Evolutionary conservation across 2,329 filamentous ascomycete species (phyloP).

Genomic region (Aspergillus luchuensis): DNA sequence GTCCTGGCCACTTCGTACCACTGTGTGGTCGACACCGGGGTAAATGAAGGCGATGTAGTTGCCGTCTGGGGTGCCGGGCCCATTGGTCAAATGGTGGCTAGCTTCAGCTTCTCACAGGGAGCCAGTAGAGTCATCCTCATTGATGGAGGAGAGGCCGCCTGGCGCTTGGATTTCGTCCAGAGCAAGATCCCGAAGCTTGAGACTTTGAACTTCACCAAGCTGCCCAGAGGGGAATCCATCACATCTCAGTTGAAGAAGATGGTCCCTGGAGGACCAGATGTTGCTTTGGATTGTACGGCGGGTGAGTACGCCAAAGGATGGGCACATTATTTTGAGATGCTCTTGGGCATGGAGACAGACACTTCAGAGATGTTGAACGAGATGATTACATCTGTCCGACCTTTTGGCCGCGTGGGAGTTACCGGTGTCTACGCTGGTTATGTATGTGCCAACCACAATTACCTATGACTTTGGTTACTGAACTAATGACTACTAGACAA

Average conservation of each 20-base stretch:
- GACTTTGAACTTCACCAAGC: constrained; percentile 68
- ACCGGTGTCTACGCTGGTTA: constrained; percentile 70
- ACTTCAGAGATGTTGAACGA: constrained; percentile 67
- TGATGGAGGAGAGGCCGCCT: constrained; percentile 65
- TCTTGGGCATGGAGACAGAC: constrained; percentile 75
- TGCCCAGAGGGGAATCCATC: constrained; percentile 65
- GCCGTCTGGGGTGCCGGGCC: constrained; percentile 87
- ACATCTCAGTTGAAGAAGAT: constrained; percentile 73
- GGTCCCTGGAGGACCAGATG: constrained; percentile 72
- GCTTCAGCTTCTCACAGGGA: constrained; percentile 69
- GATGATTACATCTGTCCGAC: constrained; percentile 56
- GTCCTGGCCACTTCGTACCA: constrained; percentile 80
- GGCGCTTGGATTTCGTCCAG: constrained; percentile 69
- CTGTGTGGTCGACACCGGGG: constrained; percentile 77
- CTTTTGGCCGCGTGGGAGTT: constrained; percentile 68
- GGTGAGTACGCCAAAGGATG: constrained; percentile 66
- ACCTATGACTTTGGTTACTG: background rate
- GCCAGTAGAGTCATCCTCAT: constrained; percentile 77
- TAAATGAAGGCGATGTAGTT: constrained; percentile 75
- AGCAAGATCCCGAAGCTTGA: constrained; percentile 66
- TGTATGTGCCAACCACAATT: constrained; percentile 40
- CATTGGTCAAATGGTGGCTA: constrained; percentile 76
- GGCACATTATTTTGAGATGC: constrained; percentile 61
- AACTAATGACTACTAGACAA: constrained; percentile 55
- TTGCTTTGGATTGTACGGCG: constrained; percentile 68